Percentiles rank a stretch among this genome's conserved stretches.
These are phyloP conservation scores for Byssoonygena ceratinophila DNA, from an alignment of 2,329 filamentous ascomycete species.

Conservation along the genomic window DNA sequence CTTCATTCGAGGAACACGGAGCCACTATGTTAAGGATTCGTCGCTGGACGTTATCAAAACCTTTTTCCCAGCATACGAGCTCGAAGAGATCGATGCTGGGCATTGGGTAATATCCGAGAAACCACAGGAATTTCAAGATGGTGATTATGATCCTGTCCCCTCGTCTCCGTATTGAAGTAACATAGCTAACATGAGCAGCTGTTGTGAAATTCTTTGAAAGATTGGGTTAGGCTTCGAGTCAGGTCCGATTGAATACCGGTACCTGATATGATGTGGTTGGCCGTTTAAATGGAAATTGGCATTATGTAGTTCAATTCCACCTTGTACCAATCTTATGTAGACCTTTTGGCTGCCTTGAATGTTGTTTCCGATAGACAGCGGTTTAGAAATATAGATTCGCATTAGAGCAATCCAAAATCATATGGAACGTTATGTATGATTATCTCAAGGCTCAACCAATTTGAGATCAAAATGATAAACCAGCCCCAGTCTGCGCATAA, in stretches of 20 bases:
- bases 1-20: constrained; percentile 46
- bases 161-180: neutral
- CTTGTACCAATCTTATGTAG: too few relatives aligned
- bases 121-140: constrained; percentile 64
- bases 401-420: neutral
- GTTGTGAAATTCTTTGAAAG: constrained; percentile 10
- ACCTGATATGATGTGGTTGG: too few relatives aligned
- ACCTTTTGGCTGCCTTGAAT: neutral
- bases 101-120: constrained; percentile 90
- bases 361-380: neutral
- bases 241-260: neutral
- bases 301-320: too few relatives aligned
- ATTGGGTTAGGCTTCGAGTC: neutral
- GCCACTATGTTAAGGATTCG: constrained; percentile 25
- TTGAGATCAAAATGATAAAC: neutral
- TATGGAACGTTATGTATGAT: neutral
- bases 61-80: constrained; percentile 68
- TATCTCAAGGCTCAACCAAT: neutral
- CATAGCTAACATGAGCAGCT: neutral
- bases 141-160: constrained; percentile 37
- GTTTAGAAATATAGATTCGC: neutral
- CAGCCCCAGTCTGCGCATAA: neutral
- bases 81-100: constrained; percentile 65
- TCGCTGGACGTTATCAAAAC: constrained; percentile 22
- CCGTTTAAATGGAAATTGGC: too few relatives aligned